Percentiles rank a stretch among this genome's conserved stretches.
phyloP scores from a whole-genome alignment of 2,329 filamentous ascomycete species.

The Colletotrichum eremochloae region DNA sequence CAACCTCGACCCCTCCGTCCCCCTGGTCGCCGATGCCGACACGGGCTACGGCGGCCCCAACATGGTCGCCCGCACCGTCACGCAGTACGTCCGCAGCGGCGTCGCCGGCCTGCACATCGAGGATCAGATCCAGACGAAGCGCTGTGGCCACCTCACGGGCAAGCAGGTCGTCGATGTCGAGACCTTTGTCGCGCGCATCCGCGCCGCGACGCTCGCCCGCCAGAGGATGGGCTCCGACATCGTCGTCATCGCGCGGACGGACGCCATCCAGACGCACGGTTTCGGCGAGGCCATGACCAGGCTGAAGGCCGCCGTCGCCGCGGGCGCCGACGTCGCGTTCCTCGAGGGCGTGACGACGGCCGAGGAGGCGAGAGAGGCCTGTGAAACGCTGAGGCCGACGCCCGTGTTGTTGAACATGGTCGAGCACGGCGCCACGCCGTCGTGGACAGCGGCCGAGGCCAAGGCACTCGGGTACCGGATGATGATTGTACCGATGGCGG shows the following conservation, averaged over 20 bases:
- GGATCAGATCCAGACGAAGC: constrained; percentile 74
- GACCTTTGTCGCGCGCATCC: constrained; percentile 68
- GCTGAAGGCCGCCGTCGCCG: constrained; percentile 63
- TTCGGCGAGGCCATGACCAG: constrained; percentile 68
- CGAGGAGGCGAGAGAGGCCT: constrained; percentile 62
- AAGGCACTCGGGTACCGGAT: constrained; percentile 69
- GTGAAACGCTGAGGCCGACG: constrained; percentile 61
- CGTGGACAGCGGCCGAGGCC: constrained; percentile 65
- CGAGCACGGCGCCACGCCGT: constrained; percentile 67
- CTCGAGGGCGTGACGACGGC: constrained; percentile 68
- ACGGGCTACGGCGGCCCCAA: constrained; percentile 68
- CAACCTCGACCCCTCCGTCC: constrained; percentile 65
- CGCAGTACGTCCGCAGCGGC: constrained; percentile 65
- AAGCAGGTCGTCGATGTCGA: constrained; percentile 69
- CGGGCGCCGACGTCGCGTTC: constrained; percentile 71
- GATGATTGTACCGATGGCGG: constrained; percentile 68
- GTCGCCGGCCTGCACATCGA: constrained; percentile 73
- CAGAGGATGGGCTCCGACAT: constrained; percentile 66
- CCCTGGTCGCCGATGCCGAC: constrained; percentile 73
- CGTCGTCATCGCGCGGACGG: constrained; percentile 74
- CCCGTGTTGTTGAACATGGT: constrained; percentile 71
- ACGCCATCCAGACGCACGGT: constrained; percentile 68
- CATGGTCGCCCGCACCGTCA: constrained; percentile 66
- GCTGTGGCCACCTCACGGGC: constrained; percentile 73
- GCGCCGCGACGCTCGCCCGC: constrained; percentile 66